Base-by-base conservation (phyloP, 2,329 filamentous ascomycete species). In the Fusarium irregulare region DNA sequence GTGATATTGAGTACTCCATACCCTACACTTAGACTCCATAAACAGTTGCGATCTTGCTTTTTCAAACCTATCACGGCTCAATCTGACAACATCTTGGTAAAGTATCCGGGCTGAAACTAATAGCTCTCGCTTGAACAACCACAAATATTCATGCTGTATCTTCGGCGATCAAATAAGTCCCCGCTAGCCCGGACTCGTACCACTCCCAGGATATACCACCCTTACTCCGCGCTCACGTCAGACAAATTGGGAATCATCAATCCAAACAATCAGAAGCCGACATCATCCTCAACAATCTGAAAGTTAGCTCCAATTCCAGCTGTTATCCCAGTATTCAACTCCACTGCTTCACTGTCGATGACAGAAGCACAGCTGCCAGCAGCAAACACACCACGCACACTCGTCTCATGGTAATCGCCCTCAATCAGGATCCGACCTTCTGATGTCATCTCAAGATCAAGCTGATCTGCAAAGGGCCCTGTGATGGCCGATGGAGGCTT, bases 271-370 rank as follows among this genome's bases (percentile, higher is more conserved):
- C 7, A 6, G 6, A 18, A 12, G 3, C 8, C 6, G 12, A 32
- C 37, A 57, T 64, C 50, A 32, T 64, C 60, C 5, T 64, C 50
- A 12, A 20, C 60, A 23, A 64, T 64, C 18, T 58, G 60, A 2
- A 64, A 7, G 18, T 49, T 64, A 3, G 37, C 44, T 3, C 59
- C 60, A 9, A 64, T 18, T 5, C 61, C 55, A 14, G 21, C 54
- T 4, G 13, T 2, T 11, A 25, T 14, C 4, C 61, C 47, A 6
- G 14, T 11, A 8, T 10, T 34, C 0, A 32, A 32, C 3, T 18
- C 30, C 4, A n/a, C 7, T 2, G 6, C 12, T 9, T 32, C 34
- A 0, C 34, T 18, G 10, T n/a, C 18, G 9, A 49, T 3, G 1
- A 7, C 18, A 3, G 20, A 13, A 12, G 47, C 60, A 5, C 60